Evolutionary conservation across 805 yeast genomes (phyloP).

Genomic region (Yarrowia phangngaensis): DNA sequence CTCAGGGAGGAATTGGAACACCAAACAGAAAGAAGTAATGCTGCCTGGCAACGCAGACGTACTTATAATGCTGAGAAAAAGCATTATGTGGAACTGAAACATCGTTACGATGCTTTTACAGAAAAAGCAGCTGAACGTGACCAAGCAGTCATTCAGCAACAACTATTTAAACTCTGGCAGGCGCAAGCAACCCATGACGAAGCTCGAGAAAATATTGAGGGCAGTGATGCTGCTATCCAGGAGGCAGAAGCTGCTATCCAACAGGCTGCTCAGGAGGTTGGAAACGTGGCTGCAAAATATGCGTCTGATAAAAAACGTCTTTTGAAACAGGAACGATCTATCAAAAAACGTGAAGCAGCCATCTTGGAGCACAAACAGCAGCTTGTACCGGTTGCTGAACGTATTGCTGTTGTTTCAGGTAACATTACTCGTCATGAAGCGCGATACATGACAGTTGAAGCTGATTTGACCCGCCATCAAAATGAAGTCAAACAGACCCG

Average conservation of each 20-base stretch:
- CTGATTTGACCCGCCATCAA: conserved; percentile 5
- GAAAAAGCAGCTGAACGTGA: conserved; percentile 46
- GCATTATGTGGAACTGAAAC: conserved; percentile 71
- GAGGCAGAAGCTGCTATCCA: conserved; percentile 30
- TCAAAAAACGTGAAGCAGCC: conserved; percentile 1
- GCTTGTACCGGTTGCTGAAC: conserved; percentile 22
- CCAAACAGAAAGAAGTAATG: conserved; percentile 58
- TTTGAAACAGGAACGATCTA: conserved; percentile 6
- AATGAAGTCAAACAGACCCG: conserved; percentile 19
- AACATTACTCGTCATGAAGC: conserved; percentile 16
- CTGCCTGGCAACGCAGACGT: conserved; percentile 64
- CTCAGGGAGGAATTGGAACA: conserved; percentile 52
- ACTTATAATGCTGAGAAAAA: conserved; percentile 67
- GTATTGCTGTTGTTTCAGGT: conserved; percentile 1
- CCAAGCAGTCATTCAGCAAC: conserved; percentile 44
- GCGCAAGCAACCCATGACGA: conserved; percentile 43
- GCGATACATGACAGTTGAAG: conserved; percentile 1
- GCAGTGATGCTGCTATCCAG: conserved; percentile 31
- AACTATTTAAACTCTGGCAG: conserved; percentile 64
- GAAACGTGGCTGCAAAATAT: conserved; percentile 8
- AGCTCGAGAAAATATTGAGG: conserved; percentile 34
- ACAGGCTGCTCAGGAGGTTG: conserved; percentile 25
- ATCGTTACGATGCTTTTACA: conserved; percentile 66
- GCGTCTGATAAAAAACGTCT: conserved; percentile 16
- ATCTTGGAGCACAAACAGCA: conserved; percentile 14